A percentile compares a stretch with the other conserved stretches of the same genome.
Evolutionary conservation across 2,329 filamentous ascomycete genomes (phyloP).

Genomic region (Arachnomyces sp.): DNA sequence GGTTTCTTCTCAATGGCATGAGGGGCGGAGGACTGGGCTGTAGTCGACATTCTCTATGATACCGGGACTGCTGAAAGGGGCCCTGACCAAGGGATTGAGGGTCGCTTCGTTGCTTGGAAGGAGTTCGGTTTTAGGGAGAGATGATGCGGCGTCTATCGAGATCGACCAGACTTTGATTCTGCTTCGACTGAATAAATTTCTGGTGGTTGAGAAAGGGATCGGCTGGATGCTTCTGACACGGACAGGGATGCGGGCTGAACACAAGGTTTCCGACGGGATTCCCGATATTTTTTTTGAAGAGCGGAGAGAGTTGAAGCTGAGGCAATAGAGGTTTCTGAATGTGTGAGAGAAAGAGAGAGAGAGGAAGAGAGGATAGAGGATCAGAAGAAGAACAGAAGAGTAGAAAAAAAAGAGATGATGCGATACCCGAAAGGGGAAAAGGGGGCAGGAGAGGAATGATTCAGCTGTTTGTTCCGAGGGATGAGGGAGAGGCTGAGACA

Average conservation of each 20-base stretch:
- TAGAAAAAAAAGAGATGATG: slow-evolving; percentile 12
- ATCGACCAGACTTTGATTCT: slow-evolving; percentile 4
- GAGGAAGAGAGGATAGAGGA: slow-evolving; percentile 20
- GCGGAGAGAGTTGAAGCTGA: not conserved
- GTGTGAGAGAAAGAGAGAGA: slow-evolving; percentile 15
- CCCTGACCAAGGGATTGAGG: slow-evolving; percentile 97
- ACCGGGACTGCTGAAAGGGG: slow-evolving; percentile 58
- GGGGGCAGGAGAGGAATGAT: slow-evolving; percentile 7
- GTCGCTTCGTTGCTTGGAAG: slow-evolving; percentile 70
- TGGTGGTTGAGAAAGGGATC: too few relatives aligned
- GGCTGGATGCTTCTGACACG: too few relatives aligned
- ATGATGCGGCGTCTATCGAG: slow-evolving; percentile 2
- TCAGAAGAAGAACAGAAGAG: slow-evolving; percentile 12
- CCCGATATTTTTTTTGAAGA: not conserved
- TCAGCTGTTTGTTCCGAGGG: not conserved
- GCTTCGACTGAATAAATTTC: too few relatives aligned
- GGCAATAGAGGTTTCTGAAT: slow-evolving; percentile 10
- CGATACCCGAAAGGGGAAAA: slow-evolving; percentile 13
- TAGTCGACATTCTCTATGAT: slow-evolving; percentile 47
- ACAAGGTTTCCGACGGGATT: not conserved
- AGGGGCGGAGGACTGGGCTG: slow-evolving; percentile 46
- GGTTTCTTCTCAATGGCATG: slow-evolving; percentile 91
- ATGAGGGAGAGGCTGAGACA: too few relatives aligned
- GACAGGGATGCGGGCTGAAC: not conserved
- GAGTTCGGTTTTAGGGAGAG: slow-evolving; percentile 10